phyloP scores from a whole-genome alignment of 164 flowering plant species.

The Buxus sempervirens region DNA sequence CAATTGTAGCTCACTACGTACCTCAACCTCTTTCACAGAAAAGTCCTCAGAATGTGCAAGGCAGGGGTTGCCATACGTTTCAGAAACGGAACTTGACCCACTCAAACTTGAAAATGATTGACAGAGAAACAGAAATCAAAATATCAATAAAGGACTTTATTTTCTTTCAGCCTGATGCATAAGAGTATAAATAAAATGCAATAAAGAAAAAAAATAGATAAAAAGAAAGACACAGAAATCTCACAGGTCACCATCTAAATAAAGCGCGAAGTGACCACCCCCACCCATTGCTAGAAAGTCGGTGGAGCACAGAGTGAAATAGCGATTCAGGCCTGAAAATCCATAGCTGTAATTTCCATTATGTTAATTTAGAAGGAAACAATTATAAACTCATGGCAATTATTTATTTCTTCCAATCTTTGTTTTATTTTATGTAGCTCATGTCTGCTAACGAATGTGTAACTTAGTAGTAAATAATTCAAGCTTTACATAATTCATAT shows the following conservation, averaged over 20 bases:
- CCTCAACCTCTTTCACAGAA: slow-evolving; percentile 94
- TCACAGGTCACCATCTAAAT: slow-evolving; percentile 90
- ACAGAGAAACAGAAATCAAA: background rate
- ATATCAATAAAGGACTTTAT: background rate
- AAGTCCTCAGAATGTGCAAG: slow-evolving; percentile 76
- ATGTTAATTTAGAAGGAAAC: background rate
- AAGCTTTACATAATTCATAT: too few relatives aligned
- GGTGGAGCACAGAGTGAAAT: slow-evolving; percentile 78
- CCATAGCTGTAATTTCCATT: slow-evolving; percentile 1
- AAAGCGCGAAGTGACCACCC: slow-evolving; percentile 94
- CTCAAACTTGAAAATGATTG: slow-evolving; percentile 37
- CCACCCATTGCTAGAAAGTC: slow-evolving; percentile 93
- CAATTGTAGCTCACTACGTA: slow-evolving; percentile 12
- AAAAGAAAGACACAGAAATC: slow-evolving; percentile 21
- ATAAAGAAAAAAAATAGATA: background rate
- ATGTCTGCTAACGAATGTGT: too few relatives aligned
- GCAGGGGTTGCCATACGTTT: slow-evolving; percentile 93
- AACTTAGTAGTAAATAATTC: too few relatives aligned
- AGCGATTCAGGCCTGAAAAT: slow-evolving; percentile 80
- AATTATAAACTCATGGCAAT: too few relatives aligned
- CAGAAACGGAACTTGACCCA: slow-evolving; percentile 92
- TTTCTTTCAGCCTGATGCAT: too few relatives aligned
- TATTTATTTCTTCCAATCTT: too few relatives aligned
- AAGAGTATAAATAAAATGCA: too few relatives aligned
- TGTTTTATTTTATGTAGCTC: too few relatives aligned